Base-by-base conservation (phyloP, 176 grass and related monocot genomes). In the Microstegium vimineum region DNA sequence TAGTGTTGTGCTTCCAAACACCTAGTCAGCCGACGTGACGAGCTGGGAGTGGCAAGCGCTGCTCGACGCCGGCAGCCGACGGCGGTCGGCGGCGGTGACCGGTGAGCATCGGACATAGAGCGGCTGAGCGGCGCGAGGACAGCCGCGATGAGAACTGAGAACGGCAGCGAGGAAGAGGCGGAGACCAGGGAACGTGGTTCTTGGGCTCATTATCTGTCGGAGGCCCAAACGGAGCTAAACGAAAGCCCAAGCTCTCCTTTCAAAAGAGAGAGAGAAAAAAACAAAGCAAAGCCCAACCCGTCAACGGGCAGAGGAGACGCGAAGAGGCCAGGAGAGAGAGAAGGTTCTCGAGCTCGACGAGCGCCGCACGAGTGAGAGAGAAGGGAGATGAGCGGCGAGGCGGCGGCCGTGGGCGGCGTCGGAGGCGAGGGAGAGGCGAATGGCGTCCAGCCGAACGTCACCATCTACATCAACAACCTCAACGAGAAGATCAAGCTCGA, bases 401-500 rank as follows among this genome's bases (percentile, higher is more conserved):
- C 66, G 14, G 79, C 7, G 20, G 60, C 66, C 5, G 78, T 54
- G 61, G 76, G 36, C 22, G 77, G 75, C 22, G 71, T 61, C 3
- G 75, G 46, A 41, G 82, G 62, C 65, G 87, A 82, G 30, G 88
- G 79, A 65, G 96, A 89, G 12, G 75, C 79, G 34, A 84, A 79
- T 22, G 90, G 86, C 59, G 4, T 73, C 35, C 56, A 74, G 34
- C 36, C 93, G 35, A 99, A 95, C 82, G 89, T 89, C 66, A 99
- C 96, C 27, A 94, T 99, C 80, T 99, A 99, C 85, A 99, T 99
- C 89, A 99, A 99, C 83, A 99, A 99, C 59, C 85, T 99, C 82
- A 95, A 99, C 80, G 96, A 99, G 80, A 99, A 95, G 76, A 94
- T 92, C 91, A 99, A 99, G 25, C 84, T 95, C 65, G 96, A 95